These are phyloP conservation scores for Macrotyloma uniflorum DNA, from an alignment of 306 rosid species.

Conservation along the genomic window DNA sequence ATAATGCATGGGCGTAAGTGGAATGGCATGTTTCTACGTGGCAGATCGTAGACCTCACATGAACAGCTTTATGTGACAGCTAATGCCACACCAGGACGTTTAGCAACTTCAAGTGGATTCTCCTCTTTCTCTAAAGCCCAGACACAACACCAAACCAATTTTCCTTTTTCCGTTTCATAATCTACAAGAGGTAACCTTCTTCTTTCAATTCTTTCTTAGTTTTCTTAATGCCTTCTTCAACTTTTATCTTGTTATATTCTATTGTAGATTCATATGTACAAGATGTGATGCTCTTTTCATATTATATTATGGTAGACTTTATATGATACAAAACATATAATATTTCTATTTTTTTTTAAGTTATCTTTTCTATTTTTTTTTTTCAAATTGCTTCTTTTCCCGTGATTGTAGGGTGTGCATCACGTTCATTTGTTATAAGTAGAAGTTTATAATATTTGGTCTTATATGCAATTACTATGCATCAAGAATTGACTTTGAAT, in stretches of 20 bases:
- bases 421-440: neutral
- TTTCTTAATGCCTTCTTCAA: conserved; percentile 7
- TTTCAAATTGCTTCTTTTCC: neutral
- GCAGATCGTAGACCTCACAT: conserved; percentile 50
- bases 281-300: neutral
- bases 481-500: conserved; percentile 9
- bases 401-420: neutral
- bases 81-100: neutral
- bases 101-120: conserved; percentile 18
- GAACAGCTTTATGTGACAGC: conserved; percentile 33
- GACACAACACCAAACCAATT: neutral
- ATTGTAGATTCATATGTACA: neutral
- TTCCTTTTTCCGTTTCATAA: conserved; percentile 23
- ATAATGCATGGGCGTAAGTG: conserved; percentile 19
- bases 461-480: neutral
- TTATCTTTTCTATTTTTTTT: neutral
- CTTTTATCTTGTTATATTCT: neutral
- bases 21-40: conserved; percentile 59
- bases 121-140: neutral
- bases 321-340: neutral
- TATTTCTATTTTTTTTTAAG: neutral
- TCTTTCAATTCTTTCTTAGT: conserved; percentile 12
- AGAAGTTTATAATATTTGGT: neutral
- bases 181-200: conserved; percentile 26
- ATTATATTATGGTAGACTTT: neutral